A percentile compares a stretch with the other conserved stretches of the same genome.
These are phyloP conservation scores for Colletotrichum scovillei DNA, from an alignment of 2,329 filamentous ascomycete genomes.

Conservation along the genomic window DNA sequence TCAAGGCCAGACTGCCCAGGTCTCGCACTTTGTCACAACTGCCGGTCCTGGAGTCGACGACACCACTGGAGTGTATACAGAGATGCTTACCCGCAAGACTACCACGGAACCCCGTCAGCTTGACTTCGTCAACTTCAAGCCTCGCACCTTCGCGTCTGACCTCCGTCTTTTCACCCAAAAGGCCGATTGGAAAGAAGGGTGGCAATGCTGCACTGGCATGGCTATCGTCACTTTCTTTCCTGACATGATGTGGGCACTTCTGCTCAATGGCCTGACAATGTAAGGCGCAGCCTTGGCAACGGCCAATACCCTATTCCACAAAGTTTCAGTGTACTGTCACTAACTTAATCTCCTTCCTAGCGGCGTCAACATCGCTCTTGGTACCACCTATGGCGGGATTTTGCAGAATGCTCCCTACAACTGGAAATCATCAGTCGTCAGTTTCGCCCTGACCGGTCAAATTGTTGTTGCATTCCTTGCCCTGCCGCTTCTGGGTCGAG, in stretches of 20 bases:
- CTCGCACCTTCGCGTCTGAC: slow-evolving; percentile 48
- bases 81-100: slow-evolving; percentile 23
- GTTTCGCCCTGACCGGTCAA: slow-evolving; percentile 53
- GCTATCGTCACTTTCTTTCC: slow-evolving; percentile 50
- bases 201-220: slow-evolving; percentile 41
- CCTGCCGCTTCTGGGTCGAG: slow-evolving; percentile 51
- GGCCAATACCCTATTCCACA: background rate
- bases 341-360: slow-evolving; percentile 45
- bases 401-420: slow-evolving; percentile 48
- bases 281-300: background rate
- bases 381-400: slow-evolving; percentile 52
- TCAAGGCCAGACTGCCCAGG: slow-evolving; percentile 43
- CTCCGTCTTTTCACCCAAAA: slow-evolving; percentile 52
- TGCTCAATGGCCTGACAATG: slow-evolving; percentile 43
- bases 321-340: slow-evolving; percentile 26
- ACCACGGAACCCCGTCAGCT: slow-evolving; percentile 38
- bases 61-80: slow-evolving; percentile 34
- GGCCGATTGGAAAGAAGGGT: slow-evolving; percentile 49
- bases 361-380: slow-evolving; percentile 55
- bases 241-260: slow-evolving; percentile 54
- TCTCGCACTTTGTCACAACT: slow-evolving; percentile 29
- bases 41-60: slow-evolving; percentile 36
- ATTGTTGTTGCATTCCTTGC: slow-evolving; percentile 51
- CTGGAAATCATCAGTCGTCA: slow-evolving; percentile 47
- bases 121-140: slow-evolving; percentile 48